Percentiles rank a stretch among this genome's conserved stretches.
Evolutionary conservation across 2,329 filamentous ascomycete species (phyloP).

Genomic region (Apiospora malaysiana): DNA sequence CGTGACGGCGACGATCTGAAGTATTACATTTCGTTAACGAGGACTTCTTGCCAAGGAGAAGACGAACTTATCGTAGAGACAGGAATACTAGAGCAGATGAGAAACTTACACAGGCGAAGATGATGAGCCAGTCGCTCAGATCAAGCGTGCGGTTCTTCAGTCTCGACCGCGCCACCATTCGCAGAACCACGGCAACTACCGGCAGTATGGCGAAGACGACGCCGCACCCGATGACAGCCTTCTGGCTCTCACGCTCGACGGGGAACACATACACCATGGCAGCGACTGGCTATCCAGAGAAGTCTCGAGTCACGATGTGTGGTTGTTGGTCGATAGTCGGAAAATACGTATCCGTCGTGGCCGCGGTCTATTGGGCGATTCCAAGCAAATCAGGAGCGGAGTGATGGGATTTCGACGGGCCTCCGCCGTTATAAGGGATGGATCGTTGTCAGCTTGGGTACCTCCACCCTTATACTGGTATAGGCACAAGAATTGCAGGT

Average conservation of each 20-base stretch:
- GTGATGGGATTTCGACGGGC: not conserved
- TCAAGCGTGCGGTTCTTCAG: not conserved
- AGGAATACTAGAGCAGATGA: not conserved
- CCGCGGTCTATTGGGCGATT: not conserved
- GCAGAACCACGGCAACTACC: not conserved
- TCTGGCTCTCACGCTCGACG: not conserved
- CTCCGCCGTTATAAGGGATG: not conserved
- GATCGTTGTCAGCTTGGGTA: too few species aligned
- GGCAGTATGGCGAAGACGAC: slow-evolving; percentile 1
- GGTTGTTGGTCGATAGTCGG: not conserved
- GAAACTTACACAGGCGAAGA: not conserved
- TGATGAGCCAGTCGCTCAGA: slow-evolving; percentile 8
- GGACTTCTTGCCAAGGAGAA: too few species aligned
- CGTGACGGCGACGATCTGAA: slow-evolving; percentile 4
- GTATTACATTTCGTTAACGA: not conserved
- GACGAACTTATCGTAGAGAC: too few species aligned
- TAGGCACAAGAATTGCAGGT: not conserved
- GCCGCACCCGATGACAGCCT: not conserved
- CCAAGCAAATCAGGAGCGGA: not conserved
- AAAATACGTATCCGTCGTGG: not conserved
- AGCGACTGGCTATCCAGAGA: not conserved
- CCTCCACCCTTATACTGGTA: too few species aligned
- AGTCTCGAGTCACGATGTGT: not conserved
- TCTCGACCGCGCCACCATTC: slow-evolving; percentile 6
- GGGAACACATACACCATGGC: slow-evolving; percentile 8